Conservation (phyloP, 176 grass and related monocot genomes). For the Hordeum marinum region DNA sequence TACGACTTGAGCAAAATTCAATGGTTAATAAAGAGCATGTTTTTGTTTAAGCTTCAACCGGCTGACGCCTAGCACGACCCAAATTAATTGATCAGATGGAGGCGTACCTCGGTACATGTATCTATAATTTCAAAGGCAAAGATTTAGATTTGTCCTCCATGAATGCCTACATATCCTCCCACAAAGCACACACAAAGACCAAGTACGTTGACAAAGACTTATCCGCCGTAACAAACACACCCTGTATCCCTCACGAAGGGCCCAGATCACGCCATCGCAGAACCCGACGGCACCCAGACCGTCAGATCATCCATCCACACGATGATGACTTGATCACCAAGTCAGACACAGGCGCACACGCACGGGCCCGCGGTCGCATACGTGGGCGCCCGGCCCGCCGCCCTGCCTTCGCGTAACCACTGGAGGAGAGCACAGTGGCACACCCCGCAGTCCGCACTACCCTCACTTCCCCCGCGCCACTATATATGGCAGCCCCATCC, state of each 20-base stretch:
- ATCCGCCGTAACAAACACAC: not conserved
- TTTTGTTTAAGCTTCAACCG: not conserved
- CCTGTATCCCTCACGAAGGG: not conserved
- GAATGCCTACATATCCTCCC: not conserved
- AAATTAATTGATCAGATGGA: not conserved
- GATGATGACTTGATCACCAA: constrained; percentile 26
- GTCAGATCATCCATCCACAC: constrained; percentile 4
- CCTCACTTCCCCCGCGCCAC: not conserved
- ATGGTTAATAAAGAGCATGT: not conserved
- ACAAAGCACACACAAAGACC: not conserved
- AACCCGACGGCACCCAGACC: not conserved
- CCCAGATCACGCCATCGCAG: not conserved
- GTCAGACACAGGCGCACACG: not conserved
- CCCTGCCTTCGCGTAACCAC: not conserved
- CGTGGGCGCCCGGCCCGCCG: not conserved
- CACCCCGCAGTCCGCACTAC: not conserved
- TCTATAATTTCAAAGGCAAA: not conserved
- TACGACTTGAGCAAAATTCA: not conserved
- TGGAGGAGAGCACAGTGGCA: not conserved
- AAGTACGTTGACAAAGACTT: not conserved
- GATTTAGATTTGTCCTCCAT: not conserved
- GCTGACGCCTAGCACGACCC: not conserved
- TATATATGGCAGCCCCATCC: constrained; percentile 33
- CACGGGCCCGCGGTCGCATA: not conserved
- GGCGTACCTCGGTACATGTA: no score